Conservation (phyloP, 2,329 filamentous ascomycete species). For the Colletotrichum somersetense region DNA sequence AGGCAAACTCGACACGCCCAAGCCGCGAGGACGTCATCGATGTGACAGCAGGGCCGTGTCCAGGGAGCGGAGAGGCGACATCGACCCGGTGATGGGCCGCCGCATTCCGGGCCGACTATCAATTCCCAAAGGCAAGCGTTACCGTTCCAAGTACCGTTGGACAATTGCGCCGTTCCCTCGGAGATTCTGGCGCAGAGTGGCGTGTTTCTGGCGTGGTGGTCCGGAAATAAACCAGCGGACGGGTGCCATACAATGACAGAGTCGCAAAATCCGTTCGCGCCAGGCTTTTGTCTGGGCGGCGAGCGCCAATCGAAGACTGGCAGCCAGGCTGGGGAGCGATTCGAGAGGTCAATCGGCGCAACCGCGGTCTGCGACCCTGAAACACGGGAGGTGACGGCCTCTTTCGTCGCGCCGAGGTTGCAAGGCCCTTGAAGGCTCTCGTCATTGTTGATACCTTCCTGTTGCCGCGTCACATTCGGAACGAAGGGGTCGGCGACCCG, state of each 20-base stretch:
- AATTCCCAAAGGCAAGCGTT: constrained; percentile 2
- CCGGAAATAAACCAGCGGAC: constrained; percentile 24
- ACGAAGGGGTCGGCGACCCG: constrained; percentile 1
- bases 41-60: background rate
- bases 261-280: constrained; percentile 12
- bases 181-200: constrained; percentile 16
- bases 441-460: background rate
- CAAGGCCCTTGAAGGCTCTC: background rate
- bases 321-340: background rate
- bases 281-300: background rate
- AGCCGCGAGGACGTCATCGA: constrained; percentile 23
- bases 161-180: constrained; percentile 11
- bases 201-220: constrained; percentile 5
- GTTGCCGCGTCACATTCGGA: constrained; percentile 9
- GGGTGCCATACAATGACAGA: constrained; percentile 12
- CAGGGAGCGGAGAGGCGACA: background rate
- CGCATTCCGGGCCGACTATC: constrained; percentile 11
- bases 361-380: constrained; percentile 25
- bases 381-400: constrained; percentile 20
- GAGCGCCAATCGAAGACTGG: constrained; percentile 15
- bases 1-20: constrained; percentile 1
- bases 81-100: constrained; percentile 4
- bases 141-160: constrained; percentile 26
- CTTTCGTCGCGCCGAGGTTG: constrained; percentile 24
- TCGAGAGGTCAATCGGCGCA: constrained; percentile 17